Conservation (phyloP, 2,329 filamentous ascomycete species). For the Magnaporthiopsis rhizophila region DNA sequence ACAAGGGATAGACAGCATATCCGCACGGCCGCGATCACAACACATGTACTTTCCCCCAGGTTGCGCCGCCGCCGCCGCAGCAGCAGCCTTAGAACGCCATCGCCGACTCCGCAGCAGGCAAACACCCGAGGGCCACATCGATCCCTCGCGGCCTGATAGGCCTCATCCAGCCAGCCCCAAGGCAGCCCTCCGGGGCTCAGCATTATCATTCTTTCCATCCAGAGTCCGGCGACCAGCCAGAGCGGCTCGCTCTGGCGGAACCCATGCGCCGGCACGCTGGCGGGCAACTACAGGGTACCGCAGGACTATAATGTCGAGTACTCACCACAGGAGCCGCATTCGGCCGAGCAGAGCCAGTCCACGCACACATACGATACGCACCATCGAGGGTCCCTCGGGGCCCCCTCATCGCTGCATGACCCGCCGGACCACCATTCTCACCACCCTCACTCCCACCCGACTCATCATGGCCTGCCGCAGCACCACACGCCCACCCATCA, state of each 20-base stretch:
- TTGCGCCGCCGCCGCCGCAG: not conserved
- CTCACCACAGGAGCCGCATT: conserved; percentile 58
- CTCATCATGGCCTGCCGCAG: conserved; percentile 32
- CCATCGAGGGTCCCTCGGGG: conserved; percentile 38
- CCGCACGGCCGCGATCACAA: conserved; percentile 12
- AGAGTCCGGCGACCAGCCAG: conserved; percentile 62
- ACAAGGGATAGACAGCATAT: not conserved
- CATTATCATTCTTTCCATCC: conserved; percentile 49
- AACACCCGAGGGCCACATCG: not conserved
- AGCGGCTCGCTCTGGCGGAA: conserved; percentile 70
- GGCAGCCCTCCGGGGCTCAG: conserved; percentile 47
- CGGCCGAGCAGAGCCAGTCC: conserved; percentile 56
- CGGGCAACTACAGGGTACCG: conserved; percentile 64
- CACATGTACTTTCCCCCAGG: conserved; percentile 26
- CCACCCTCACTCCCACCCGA: conserved; percentile 22
- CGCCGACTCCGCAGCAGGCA: not conserved
- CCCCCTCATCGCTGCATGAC: conserved; percentile 38
- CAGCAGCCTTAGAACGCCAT: not conserved
- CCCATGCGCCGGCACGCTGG: conserved; percentile 67
- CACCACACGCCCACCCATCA: conserved; percentile 38
- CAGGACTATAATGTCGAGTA: conserved; percentile 68
- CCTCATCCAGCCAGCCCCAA: conserved; percentile 21
- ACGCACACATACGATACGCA: conserved; percentile 54
- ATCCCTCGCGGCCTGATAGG: conserved; percentile 1
- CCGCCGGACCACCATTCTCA: conserved; percentile 24